Evolutionary conservation across 148 eudicot species (phyloP).

Genomic region (Rhododendron griersonianum): DNA sequence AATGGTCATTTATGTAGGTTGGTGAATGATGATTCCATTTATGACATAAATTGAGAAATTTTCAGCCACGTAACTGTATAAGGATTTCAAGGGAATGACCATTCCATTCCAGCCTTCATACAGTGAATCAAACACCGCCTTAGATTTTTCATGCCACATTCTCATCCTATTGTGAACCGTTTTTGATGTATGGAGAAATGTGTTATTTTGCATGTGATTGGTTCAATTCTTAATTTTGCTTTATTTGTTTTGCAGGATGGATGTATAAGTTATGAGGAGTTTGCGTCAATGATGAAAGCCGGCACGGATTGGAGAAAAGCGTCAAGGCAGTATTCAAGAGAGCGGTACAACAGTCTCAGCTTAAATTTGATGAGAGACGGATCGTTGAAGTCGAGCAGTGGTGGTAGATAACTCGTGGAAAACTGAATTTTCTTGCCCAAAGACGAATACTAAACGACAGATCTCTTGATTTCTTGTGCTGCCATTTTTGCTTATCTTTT

Average conservation of each 20-base stretch:
- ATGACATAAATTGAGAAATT: not conserved
- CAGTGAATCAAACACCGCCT: not conserved
- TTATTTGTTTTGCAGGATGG: conserved; percentile 38
- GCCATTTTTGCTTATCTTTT: not conserved
- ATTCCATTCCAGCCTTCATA: not conserved
- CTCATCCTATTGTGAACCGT: not conserved
- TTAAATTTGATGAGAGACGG: conserved; percentile 38
- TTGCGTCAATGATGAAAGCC: conserved; percentile 83
- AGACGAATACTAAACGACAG: not conserved
- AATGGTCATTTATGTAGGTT: not conserved
- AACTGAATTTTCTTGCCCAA: not conserved
- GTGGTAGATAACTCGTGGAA: not conserved
- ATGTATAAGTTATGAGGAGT: conserved; percentile 72
- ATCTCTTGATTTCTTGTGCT: not conserved
- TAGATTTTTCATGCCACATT: not conserved
- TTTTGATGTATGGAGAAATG: not conserved
- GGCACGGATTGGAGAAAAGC: conserved; percentile 91
- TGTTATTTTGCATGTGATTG: not conserved
- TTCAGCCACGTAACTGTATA: not conserved
- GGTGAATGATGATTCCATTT: not conserved
- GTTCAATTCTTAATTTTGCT: not conserved
- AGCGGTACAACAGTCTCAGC: conserved; percentile 70
- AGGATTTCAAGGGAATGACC: not conserved
- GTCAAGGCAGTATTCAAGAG: conserved; percentile 77
- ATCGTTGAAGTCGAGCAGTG: not conserved